Base-by-base conservation (phyloP, 2,329 filamentous ascomycete species). In the Colletotrichum graminicola region DNA sequence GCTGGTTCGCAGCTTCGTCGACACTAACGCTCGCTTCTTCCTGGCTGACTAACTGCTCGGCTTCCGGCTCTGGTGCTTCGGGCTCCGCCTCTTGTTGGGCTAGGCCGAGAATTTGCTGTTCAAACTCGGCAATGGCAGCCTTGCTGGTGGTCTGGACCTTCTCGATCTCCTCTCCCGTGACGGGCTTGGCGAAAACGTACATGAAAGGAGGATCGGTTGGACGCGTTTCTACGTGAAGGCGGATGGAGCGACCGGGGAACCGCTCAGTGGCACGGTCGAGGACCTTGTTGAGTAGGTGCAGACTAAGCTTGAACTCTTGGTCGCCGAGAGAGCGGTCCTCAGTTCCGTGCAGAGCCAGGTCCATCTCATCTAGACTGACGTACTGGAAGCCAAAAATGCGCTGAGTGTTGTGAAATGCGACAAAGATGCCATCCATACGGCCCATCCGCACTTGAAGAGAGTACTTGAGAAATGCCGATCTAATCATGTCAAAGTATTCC, bases 341-440 rank as follows among this genome's bases (percentile, higher is more conserved):
- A 62, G 94, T 92, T 29, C 94, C 94, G 78, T 99, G 97, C n/a
- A 99, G 82, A 0, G 94, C 89, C n/a, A 86, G 79, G 79, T 99
- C 96, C 92, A 99, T 94, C 78, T 99, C 96, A 5, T 89, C 79
- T 18, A 98, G 82, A 71, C 91, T 91, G 72, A 99, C 88, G 79
- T 99, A 99, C 81, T 99, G 96, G 80, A 99, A 99, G 7, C 96
- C 96, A 79, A 99, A 99, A 61, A 99, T 97, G 66, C 95, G 92
- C 81, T 95, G 88, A 2, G 94, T 93, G 79, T 99, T 99, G 84
- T 99, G 96, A 79, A 91, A 99, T 2, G 96, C 96, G 29, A 98
- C 93, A 78, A 98, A 99, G 61, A 98, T 98, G 65, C 96, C 96
- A 78, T 99, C 95, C 97, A 99, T 99, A 61, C 95, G 91, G 23